phyloP scores from a whole-genome alignment of 1,284 basidiomycete species.

The Fomes fomentarius region DNA sequence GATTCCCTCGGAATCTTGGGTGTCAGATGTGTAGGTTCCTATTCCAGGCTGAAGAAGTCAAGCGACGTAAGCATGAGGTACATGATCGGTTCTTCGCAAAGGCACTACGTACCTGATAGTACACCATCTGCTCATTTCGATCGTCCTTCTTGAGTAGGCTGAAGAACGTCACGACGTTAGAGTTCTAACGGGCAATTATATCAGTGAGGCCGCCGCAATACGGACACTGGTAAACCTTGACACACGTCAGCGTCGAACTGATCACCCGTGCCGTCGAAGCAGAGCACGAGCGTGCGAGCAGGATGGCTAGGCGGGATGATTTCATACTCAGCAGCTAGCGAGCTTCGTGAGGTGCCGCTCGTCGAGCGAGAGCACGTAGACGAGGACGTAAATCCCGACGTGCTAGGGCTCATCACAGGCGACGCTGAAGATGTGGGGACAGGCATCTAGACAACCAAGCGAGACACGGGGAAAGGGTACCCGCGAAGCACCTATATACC shows the following conservation, averaged over 20 bases:
- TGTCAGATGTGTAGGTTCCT: slow-evolving; percentile 51
- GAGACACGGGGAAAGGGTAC: too few relatives aligned
- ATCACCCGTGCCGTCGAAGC: slow-evolving; percentile 63
- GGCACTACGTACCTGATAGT: slow-evolving; percentile 64
- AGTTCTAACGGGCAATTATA: slow-evolving; percentile 43
- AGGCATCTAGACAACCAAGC: too few relatives aligned
- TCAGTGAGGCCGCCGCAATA: too few relatives aligned
- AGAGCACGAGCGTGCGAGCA: slow-evolving; percentile 49
- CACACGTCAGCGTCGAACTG: slow-evolving; percentile 56
- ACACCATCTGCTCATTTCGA: slow-evolving; percentile 54
- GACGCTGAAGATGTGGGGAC: too few relatives aligned
- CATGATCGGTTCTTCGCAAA: too few relatives aligned
- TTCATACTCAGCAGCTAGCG: slow-evolving; percentile 15
- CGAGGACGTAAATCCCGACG: too few relatives aligned
- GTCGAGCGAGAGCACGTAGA: background rate
- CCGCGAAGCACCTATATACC: too few relatives aligned
- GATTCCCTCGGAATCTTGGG: slow-evolving; percentile 43
- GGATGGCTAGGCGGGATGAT: slow-evolving; percentile 36
- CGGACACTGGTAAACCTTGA: background rate
- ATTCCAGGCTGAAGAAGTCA: slow-evolving; percentile 46
- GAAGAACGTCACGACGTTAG: slow-evolving; percentile 64
- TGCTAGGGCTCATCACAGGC: too few relatives aligned
- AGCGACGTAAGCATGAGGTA: too few relatives aligned
- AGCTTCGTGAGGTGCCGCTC: slow-evolving; percentile 1
- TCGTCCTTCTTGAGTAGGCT: slow-evolving; percentile 57